Percentiles rank a stretch among this genome's conserved stretches.
Conservation (phyloP, 192 early-diverging fungal species). For the Mortierella hygrophila region DNA sequence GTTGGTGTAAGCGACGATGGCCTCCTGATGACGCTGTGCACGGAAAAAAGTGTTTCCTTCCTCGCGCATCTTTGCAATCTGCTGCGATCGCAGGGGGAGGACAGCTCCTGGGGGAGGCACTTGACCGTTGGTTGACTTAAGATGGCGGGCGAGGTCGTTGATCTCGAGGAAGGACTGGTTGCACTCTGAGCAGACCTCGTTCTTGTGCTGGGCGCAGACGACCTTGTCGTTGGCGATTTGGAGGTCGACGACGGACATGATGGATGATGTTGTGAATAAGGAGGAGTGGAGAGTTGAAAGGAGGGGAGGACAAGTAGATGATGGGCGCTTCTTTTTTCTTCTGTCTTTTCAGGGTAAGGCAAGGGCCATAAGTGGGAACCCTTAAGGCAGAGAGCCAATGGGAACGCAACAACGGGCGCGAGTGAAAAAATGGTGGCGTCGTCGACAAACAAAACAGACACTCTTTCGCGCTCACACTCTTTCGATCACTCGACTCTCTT, state of each 20-base stretch:
- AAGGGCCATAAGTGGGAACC: not conserved
- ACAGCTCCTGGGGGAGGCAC: constrained; percentile 75
- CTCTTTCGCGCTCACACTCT: constrained; percentile 3
- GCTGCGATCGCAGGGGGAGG: constrained; percentile 64
- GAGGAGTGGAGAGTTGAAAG: constrained; percentile 1
- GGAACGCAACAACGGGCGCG: constrained; percentile 9
- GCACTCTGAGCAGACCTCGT: constrained; percentile 74
- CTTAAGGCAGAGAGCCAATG: constrained; percentile 9
- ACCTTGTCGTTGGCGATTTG: constrained; percentile 61
- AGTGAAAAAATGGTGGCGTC: not conserved
- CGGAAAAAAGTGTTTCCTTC: constrained; percentile 92
- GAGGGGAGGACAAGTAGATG: not conserved
- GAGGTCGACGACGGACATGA: constrained; percentile 54
- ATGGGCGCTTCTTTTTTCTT: not conserved
- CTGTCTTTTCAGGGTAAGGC: not conserved
- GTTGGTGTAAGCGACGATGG: constrained; percentile 88
- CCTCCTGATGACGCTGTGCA: constrained; percentile 82
- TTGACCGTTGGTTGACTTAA: constrained; percentile 71
- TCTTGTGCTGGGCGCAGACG: constrained; percentile 72
- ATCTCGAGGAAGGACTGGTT: constrained; percentile 71
- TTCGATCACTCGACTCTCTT: constrained; percentile 1
- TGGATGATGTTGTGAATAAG: not conserved
- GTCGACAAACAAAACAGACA: constrained; percentile 7
- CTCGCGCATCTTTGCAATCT: constrained; percentile 72
- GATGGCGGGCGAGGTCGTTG: constrained; percentile 74